Evolutionary conservation across 192 early-diverging fungal genomes (phyloP).

Genomic region (Coemansia umbellata): DNA sequence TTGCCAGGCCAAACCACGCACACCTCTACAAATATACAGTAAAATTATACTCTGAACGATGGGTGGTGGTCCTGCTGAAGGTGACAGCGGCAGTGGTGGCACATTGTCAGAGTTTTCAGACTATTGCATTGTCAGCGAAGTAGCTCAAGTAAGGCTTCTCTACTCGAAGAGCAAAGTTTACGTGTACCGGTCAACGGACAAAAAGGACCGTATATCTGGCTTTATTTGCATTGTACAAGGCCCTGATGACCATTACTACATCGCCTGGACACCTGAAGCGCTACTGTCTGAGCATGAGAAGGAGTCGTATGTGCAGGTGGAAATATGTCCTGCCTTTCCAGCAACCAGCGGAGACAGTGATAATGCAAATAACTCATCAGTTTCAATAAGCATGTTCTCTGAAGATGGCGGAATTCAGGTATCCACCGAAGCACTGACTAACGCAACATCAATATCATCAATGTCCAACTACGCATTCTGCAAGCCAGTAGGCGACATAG

Average conservation of each 20-base stretch:
- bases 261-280: conserved; percentile 71
- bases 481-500: conserved; percentile 54
- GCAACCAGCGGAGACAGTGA: neutral
- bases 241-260: conserved; percentile 55
- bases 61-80: conserved; percentile 47
- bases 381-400: conserved; percentile 27
- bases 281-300: conserved; percentile 57
- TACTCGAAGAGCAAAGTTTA: conserved; percentile 70
- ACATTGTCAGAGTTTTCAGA: conserved; percentile 46
- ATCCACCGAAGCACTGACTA: conserved; percentile 39
- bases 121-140: conserved; percentile 52
- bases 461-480: conserved; percentile 60
- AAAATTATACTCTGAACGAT: conserved; percentile 3
- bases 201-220: conserved; percentile 62
- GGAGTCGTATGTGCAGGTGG: conserved; percentile 40
- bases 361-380: conserved; percentile 20
- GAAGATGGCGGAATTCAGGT: conserved; percentile 36
- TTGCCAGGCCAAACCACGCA: too few species aligned
- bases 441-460: conserved; percentile 32
- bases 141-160: conserved; percentile 50
- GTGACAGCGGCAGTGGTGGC: neutral
- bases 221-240: conserved; percentile 64
- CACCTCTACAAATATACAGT: neutral
- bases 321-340: neutral
- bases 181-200: conserved; percentile 60